Evolutionary conservation across 2,329 filamentous ascomycete genomes (phyloP).

Genomic region (Grosmannia clavigera): DNA sequence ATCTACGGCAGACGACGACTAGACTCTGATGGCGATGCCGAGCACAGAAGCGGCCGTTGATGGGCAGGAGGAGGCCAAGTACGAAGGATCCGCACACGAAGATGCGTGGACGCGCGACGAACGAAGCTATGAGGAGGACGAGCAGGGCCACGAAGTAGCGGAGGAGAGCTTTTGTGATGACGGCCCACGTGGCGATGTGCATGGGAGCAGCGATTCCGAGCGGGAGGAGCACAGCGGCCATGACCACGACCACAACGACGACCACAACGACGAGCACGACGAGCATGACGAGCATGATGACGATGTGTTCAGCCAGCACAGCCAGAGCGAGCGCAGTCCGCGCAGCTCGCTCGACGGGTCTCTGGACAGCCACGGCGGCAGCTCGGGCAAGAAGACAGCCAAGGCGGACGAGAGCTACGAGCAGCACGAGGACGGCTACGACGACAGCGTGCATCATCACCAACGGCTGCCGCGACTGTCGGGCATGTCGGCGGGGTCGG

Average conservation of each 20-base stretch:
- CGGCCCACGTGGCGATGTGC: too few species aligned
- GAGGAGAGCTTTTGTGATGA: not conserved
- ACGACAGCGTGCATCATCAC: not conserved
- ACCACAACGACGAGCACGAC: slow-evolving; percentile 29
- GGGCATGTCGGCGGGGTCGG: not conserved
- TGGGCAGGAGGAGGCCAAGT: not conserved
- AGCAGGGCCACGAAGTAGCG: not conserved
- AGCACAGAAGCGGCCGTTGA: not conserved
- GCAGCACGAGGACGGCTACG: not conserved
- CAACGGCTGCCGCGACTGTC: not conserved
- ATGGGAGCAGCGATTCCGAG: too few species aligned
- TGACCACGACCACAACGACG: slow-evolving; percentile 11
- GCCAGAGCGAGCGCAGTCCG: slow-evolving; percentile 25
- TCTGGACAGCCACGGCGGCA: slow-evolving; percentile 11
- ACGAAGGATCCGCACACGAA: too few species aligned
- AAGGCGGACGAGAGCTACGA: not conserved
- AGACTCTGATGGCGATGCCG: not conserved
- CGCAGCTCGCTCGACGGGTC: slow-evolving; percentile 38
- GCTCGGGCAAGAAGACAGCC: slow-evolving; percentile 6
- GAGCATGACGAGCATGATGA: slow-evolving; percentile 41
- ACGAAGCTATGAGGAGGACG: not conserved
- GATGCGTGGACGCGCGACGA: not conserved
- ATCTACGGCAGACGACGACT: too few species aligned
- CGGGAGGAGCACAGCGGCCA: not conserved
- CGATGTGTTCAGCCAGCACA: slow-evolving; percentile 43